These are phyloP conservation scores for Xylariales sp. DNA, from an alignment of 2,329 filamentous ascomycete species.

Conservation along the genomic window DNA sequence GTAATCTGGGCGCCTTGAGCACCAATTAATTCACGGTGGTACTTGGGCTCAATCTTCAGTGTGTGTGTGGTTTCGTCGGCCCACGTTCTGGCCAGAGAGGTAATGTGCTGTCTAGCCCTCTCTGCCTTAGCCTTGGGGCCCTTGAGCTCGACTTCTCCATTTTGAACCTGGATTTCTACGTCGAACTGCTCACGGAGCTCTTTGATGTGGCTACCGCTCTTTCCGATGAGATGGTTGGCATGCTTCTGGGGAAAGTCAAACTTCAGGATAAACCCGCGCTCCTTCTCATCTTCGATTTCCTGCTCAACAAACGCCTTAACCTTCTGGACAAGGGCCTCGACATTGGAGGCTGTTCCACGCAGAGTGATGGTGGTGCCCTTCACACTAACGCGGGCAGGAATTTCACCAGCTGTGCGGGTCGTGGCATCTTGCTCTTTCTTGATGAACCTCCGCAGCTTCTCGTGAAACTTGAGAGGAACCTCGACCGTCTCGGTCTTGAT, in stretches of 20 bases:
- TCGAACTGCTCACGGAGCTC: slow-evolving; percentile 64
- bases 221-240: slow-evolving; percentile 77
- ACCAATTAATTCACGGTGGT: slow-evolving; percentile 90
- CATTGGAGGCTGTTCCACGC: slow-evolving; percentile 69
- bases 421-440: slow-evolving; percentile 55
- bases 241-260: slow-evolving; percentile 96
- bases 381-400: slow-evolving; percentile 56
- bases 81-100: slow-evolving; percentile 71
- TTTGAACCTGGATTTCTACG: slow-evolving; percentile 80
- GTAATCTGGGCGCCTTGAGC: slow-evolving; percentile 84
- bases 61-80: slow-evolving; percentile 87
- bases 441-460: slow-evolving; percentile 59
- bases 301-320: slow-evolving; percentile 77
- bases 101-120: slow-evolving; percentile 77
- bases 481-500: slow-evolving; percentile 49
- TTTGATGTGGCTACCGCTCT: slow-evolving; percentile 62
- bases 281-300: slow-evolving; percentile 88
- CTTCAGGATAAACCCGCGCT: slow-evolving; percentile 77
- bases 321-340: slow-evolving; percentile 69
- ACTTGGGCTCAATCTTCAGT: slow-evolving; percentile 89
- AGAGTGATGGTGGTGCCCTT: slow-evolving; percentile 62
- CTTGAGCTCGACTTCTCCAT: slow-evolving; percentile 93
- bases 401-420: slow-evolving; percentile 49
- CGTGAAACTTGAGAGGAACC: slow-evolving; percentile 60
- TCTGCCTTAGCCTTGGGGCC: slow-evolving; percentile 94